These are phyloP conservation scores for Blastosporella zonata DNA, from an alignment of 1,284 basidiomycete species.

Conservation along the genomic window DNA sequence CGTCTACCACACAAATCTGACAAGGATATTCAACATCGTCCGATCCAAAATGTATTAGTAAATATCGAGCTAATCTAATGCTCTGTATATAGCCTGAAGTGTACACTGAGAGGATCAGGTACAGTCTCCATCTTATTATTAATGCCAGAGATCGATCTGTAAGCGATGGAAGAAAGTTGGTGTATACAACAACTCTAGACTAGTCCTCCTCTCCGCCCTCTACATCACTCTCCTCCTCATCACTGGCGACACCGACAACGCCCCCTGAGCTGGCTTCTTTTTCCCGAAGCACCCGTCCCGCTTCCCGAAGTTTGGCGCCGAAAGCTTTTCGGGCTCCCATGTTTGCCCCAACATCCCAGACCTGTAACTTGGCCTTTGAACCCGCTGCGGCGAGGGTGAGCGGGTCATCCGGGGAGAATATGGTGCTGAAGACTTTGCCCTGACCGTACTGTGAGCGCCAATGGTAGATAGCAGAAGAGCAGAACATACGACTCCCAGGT, in stretches of 20 bases:
- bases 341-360: constrained; percentile 91
- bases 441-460: constrained; percentile 30
- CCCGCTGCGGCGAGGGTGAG: constrained; percentile 94
- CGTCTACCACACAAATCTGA: constrained; percentile 18
- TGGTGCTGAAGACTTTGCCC: constrained; percentile 94
- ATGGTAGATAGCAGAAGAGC: background rate
- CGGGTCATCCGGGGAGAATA: constrained; percentile 93
- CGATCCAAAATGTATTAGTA: constrained; percentile 16
- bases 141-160: no score
- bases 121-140: no score
- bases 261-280: constrained; percentile 59
- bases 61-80: background rate
- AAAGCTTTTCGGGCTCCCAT: constrained; percentile 78
- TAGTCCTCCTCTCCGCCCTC: constrained; percentile 38
- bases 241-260: constrained; percentile 67
- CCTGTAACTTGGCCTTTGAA: constrained; percentile 87
- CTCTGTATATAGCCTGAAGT: no score
- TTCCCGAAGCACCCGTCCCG: constrained; percentile 66
- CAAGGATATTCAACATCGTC: constrained; percentile 46
- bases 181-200: no score
- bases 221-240: constrained; percentile 66
- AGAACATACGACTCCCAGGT: constrained; percentile 85
- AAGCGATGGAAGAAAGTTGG: no score
- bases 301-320: constrained; percentile 65
- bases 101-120: no score